Evolutionary conservation across 176 grass and related monocot species (phyloP).

Genomic region (Zea mays): DNA sequence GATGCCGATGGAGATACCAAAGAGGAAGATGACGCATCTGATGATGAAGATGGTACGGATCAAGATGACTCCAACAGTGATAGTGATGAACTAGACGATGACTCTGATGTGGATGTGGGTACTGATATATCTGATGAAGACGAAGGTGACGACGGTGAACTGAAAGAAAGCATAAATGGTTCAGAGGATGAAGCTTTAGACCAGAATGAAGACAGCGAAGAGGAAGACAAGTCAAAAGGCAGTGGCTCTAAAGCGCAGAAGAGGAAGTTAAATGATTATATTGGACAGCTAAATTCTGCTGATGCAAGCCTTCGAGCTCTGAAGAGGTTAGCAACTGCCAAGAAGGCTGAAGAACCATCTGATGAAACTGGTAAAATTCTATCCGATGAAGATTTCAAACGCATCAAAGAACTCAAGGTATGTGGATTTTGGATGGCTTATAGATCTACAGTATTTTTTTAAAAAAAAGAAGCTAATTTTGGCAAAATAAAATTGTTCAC

Average conservation of each 20-base stretch:
- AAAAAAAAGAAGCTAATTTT: neutral
- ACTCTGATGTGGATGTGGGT: constrained; percentile 35
- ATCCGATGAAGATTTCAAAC: constrained; percentile 86
- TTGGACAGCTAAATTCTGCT: constrained; percentile 58
- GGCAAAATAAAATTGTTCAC: neutral
- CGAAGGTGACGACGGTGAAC: constrained; percentile 33
- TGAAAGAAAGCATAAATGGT: constrained; percentile 10
- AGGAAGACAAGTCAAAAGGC: constrained; percentile 47
- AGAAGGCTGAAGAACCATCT: constrained; percentile 32
- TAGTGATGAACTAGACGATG: constrained; percentile 45
- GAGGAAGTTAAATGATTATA: constrained; percentile 73
- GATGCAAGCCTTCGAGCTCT: constrained; percentile 82
- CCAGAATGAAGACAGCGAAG: constrained; percentile 39
- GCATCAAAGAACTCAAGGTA: constrained; percentile 90
- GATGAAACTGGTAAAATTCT: constrained; percentile 74
- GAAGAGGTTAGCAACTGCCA: constrained; percentile 69
- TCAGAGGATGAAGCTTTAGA: constrained; percentile 41
- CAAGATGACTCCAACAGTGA: constrained; percentile 26
- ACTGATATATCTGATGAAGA: constrained; percentile 51
- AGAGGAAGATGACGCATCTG: constrained; percentile 42
- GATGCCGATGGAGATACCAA: constrained; percentile 25
- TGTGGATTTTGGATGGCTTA: constrained; percentile 14
- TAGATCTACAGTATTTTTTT: neutral
- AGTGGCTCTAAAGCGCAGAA: constrained; percentile 47
- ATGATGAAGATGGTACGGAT: constrained; percentile 40